phyloP scores from a whole-genome alignment of 1,284 basidiomycete species.

The Nidula niveotomentosa region DNA sequence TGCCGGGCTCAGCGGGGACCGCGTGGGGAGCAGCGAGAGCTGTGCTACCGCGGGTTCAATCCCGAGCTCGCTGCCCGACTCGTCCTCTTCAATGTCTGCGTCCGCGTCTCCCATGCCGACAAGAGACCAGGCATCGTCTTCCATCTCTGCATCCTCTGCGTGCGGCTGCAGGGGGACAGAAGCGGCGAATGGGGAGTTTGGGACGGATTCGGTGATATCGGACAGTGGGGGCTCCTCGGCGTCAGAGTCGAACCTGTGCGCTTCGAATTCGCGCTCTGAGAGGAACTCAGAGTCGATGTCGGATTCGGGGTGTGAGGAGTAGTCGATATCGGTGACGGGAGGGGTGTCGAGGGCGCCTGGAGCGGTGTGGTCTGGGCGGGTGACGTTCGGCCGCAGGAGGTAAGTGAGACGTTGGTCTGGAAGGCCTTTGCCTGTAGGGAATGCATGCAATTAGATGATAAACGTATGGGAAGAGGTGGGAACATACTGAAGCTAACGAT shows the following conservation, averaged over 20 bases:
- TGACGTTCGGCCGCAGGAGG: conserved; percentile 73
- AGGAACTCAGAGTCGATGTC: conserved; percentile 50
- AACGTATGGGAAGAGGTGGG: not conserved
- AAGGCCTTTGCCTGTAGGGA: conserved; percentile 61
- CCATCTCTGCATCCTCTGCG: conserved; percentile 3
- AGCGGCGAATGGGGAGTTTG: conserved; percentile 23
- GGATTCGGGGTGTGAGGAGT: conserved; percentile 39
- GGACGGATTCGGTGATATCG: conserved; percentile 27
- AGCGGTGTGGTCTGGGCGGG: conserved; percentile 51
- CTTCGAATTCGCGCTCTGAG: conserved; percentile 23
- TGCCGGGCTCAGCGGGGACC: not conserved
- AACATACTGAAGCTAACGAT: conserved; percentile 78
- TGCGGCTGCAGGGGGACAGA: conserved; percentile 5
- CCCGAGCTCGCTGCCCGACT: conserved; percentile 29
- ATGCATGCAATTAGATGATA: conserved; percentile 3
- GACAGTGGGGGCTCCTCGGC: conserved; percentile 25
- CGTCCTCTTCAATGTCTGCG: conserved; percentile 30
- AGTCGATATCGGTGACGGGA: conserved; percentile 66
- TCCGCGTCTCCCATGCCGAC: conserved; percentile 17
- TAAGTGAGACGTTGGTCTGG: conserved; percentile 67
- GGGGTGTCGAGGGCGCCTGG: conserved; percentile 59
- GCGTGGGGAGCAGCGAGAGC: conserved; percentile 14
- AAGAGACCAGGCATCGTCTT: conserved; percentile 35
- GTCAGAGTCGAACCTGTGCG: conserved; percentile 41
- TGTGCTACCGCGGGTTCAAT: conserved; percentile 15